These are phyloP conservation scores for Cryptosporidium canis DNA, from an alignment of 169 alveolate species.

Conservation along the genomic window DNA sequence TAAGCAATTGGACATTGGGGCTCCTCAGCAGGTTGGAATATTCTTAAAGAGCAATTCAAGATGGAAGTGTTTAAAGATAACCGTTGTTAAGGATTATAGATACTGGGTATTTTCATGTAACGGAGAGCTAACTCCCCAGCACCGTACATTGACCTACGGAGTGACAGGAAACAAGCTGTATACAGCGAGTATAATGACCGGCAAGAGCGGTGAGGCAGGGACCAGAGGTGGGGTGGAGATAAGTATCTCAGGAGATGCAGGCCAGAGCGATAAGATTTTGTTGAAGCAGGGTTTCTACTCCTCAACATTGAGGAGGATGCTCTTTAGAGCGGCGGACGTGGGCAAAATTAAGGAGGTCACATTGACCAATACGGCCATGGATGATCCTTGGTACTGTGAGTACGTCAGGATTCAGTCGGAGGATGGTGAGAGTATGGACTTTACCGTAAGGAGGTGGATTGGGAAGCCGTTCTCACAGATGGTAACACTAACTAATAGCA, in stretches of 20 bases:
- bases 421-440: slow-evolving; percentile 78
- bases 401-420: slow-evolving; percentile 79
- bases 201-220: slow-evolving; percentile 81
- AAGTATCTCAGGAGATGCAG: slow-evolving; percentile 81
- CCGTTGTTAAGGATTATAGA: slow-evolving; percentile 85
- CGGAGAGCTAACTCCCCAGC: slow-evolving; percentile 78
- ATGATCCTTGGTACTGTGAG: slow-evolving; percentile 89
- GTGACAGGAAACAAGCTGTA: slow-evolving; percentile 79
- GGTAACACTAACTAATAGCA: slow-evolving; percentile 77
- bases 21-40: slow-evolving; percentile 82
- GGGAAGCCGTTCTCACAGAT: slow-evolving; percentile 83
- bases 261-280: slow-evolving; percentile 81
- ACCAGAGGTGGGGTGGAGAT: slow-evolving; percentile 82
- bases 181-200: slow-evolving; percentile 76
- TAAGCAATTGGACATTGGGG: slow-evolving; percentile 84
- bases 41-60: slow-evolving; percentile 80
- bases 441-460: slow-evolving; percentile 85
- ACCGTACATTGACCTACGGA: slow-evolving; percentile 72
- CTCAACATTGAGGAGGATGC: slow-evolving; percentile 79
- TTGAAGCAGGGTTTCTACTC: slow-evolving; percentile 75
- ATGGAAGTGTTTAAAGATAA: slow-evolving; percentile 88
- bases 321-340: slow-evolving; percentile 86
- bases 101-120: slow-evolving; percentile 90
- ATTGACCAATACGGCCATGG: slow-evolving; percentile 80
- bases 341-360: slow-evolving; percentile 83